Base-by-base conservation (phyloP, 768 basidiomycete genomes). In the Podaxis sp. region DNA sequence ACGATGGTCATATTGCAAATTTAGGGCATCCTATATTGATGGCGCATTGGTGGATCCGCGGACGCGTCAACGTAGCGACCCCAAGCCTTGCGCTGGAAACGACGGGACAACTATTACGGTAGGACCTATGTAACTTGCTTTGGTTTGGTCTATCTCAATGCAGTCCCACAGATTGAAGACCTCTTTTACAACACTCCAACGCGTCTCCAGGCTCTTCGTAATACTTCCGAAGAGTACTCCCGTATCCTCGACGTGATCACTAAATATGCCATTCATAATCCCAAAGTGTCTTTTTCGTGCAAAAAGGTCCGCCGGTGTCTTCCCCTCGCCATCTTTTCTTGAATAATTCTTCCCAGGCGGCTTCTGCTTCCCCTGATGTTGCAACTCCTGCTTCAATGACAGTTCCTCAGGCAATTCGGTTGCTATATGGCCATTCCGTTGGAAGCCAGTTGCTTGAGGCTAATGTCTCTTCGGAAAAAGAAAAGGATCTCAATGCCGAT, bases 261-360 rank as follows among this genome's bases (percentile, higher is more conserved):
- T 2, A 91, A 90, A 65, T 99, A 99, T 71, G 94, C 97, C 0
- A 82, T 96, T 10, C 97, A 99, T 72, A 99, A 99, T 71, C 86
- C 96, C 0, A 85, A 83, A 11, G 86, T 95, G 2, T 83, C 95
- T 0, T 96, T 98, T 76, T 80, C 87, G 0, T 98, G 96, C 81
- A 96, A 92, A 74, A 99, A 98, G 85, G 94, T 90, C 24, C 30
- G 54, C 20, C n/a, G 11, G 46, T 37, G 15, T 38, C 10, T 28
- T 20, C 36, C 40, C 30, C 41, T 13, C 28, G 4, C 33, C 24
- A 12, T 30, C 24, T 38, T 33, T 50, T 7, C 2, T 37, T 50
- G 6, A 6, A 24, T 54, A 46, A 33, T 20, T 26, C 53, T 12
- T 30, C 59, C 2, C 60, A 96, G 95, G 82, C 82, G 5, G 90